Percentiles rank a stretch among this genome's conserved stretches.
Evolutionary conservation across 371 early-diverging fungal genomes (phyloP).

Genomic region (Blakeslea trispora): DNA sequence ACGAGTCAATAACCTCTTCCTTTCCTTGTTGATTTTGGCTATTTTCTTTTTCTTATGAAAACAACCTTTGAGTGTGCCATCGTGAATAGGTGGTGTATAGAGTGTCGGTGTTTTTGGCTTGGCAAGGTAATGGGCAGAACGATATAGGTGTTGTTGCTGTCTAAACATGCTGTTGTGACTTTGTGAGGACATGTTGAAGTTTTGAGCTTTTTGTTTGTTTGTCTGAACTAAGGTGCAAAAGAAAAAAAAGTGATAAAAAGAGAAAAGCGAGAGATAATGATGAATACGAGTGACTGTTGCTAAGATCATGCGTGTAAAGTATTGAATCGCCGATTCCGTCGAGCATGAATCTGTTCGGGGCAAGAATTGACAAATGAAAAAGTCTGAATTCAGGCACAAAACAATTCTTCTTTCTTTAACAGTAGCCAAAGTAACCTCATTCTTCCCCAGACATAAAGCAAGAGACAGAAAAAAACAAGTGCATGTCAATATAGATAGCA

Average conservation of each 20-base stretch:
- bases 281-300: not conserved
- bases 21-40: not conserved
- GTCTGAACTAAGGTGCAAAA: not conserved
- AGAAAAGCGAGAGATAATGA: not conserved
- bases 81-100: conserved; percentile 27
- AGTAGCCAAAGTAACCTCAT: no score
- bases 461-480: no score
- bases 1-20: not conserved
- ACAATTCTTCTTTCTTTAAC: no score
- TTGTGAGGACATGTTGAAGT: conserved; percentile 17
- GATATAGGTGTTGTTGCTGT: conserved; percentile 39
- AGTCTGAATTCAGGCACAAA: no score
- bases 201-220: no score
- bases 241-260: not conserved
- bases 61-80: conserved; percentile 16
- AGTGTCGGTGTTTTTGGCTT: conserved; percentile 31
- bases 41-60: no score
- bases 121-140: conserved; percentile 29
- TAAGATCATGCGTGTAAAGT: no score
- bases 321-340: no score
- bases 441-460: no score
- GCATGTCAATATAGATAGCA: no score
- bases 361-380: not conserved
- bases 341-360: no score
- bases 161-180: conserved; percentile 37